Base-by-base conservation (phyloP, 768 basidiomycete species). In the Russula sp. region DNA sequence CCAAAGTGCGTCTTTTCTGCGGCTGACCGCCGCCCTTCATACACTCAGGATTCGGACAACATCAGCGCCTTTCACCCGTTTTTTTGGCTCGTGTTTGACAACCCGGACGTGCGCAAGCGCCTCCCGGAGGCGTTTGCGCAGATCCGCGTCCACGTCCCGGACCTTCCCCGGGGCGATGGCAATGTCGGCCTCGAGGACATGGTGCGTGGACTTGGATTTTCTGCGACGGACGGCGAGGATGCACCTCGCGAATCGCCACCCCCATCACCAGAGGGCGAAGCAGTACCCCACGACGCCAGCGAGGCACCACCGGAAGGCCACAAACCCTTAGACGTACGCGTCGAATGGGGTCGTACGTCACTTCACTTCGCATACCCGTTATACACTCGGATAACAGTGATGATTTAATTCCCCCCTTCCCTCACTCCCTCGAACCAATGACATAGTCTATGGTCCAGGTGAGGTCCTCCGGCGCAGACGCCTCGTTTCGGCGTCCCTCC, bases 31-130 rank as follows among this genome's bases (percentile, higher is more conserved):
- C 34, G 6, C 1, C 16, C 5, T 3, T 43, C 8, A 1, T 11
- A 16, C 41, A 18, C 41, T 0, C 41, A 66, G 65, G 63, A 66
- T 35, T 0, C 25, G 0, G 56, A 47, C 2, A 20, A 16, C 18
- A 6, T 53, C 35, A 29, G 34, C 22, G 9, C 25, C 18, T 60
- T 60, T 16, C 56, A 55, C 0, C 35, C 63, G 25, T 55, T 57
- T 52, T 58, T 66, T 16, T 60, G 48, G 50, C 58, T 66, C 51
- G 29, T 65, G 22, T 66, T 45, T 56, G 64, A 66, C 16, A 38
- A 45, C 42, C 38, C 42, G 22, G 63, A 43, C 13, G 49, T 56
- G 41, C 42, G 46, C 22, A 14, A 56, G 41, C 41, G 35, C 34
- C 20, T 60, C 29, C 64, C 59, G 11, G 56, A 43, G 38, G 22